These are phyloP conservation scores for Senna siamea DNA, from an alignment of 306 rosid genomes.

Conservation along the genomic window DNA sequence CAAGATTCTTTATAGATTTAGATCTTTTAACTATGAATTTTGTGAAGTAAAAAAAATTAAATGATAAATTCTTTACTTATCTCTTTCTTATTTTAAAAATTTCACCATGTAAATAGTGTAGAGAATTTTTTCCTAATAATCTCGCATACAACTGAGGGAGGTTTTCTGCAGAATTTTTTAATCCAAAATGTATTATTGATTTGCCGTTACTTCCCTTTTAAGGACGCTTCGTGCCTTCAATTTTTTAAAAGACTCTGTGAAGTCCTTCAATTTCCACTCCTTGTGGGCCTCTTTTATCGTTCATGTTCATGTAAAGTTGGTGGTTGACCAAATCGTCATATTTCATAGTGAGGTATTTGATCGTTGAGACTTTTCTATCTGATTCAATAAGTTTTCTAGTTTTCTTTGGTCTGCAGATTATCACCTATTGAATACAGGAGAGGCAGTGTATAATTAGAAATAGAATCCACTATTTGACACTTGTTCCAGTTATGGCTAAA, in stretches of 20 bases:
- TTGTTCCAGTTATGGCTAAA: background rate
- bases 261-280: background rate
- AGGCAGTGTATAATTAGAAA: background rate
- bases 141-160: slow-evolving; percentile 26
- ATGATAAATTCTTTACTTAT: too few relatives aligned
- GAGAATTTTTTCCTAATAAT: too few relatives aligned
- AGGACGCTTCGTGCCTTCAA: background rate
- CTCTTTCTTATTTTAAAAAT: too few relatives aligned
- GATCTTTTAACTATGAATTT: too few relatives aligned
- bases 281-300: background rate
- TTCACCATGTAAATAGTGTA: too few relatives aligned
- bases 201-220: slow-evolving; percentile 7
- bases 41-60: too few relatives aligned
- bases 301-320: background rate
- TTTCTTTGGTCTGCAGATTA: background rate
- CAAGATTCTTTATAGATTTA: too few relatives aligned
- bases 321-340: slow-evolving; percentile 8
- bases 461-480: background rate
- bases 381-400: background rate
- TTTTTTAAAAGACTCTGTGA: background rate
- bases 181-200: background rate
- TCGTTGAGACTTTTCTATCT: background rate
- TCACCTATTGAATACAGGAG: background rate
- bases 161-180: slow-evolving; percentile 6
- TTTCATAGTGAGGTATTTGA: background rate